Base-by-base conservation (phyloP, 306 rosid genomes). In the Acacia melanoxylon region DNA sequence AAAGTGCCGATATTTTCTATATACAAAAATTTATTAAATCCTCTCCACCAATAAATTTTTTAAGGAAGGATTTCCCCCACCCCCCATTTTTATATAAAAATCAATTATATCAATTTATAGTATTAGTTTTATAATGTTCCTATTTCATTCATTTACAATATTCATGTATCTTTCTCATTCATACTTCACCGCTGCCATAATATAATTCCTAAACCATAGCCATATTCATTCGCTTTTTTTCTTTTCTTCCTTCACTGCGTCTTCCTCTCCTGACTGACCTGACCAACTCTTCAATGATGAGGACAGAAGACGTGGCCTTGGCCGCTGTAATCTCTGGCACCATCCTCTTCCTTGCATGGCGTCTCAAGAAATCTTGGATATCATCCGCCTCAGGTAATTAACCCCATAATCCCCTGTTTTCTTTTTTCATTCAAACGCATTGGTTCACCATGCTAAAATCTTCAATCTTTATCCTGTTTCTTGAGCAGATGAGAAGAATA, bases 251-350 rank as follows among this genome's bases (percentile, higher is more conserved):
- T 10, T 33, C 8, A 48, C 11, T 41, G 10, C 46, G 16, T 83
- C 37, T 22, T 16, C 22, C 17, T 10, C 29, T 16, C 27, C 4
- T 22, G 67, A 2, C n/a, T 52, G 10, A 62, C 25, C 41, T 37
- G 8, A 37, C 80, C 91, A 93, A 95, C 52, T 88, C 92, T 77
- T 82, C 98, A 11, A 87, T 87, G 71, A 76, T 90, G 16, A 86
- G 87, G 76, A 84, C 93, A 8, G 97, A 93, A 68, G 98, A 93
- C 1, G 91, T 90, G 70, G 97, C 85, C 44, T 78, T 95, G 14
- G 98, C 97, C 33, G 92, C 92, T 93, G 99, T 96, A 0, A 94
- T 95, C 78, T 95, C 98, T 72, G 98, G 98, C 87, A 93, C 99
- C 0, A 91, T 92, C 4, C 84, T 95, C 79, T 93, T 95, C 74